Percentiles rank a stretch among this genome's conserved stretches.
Conservation (phyloP, 2,329 filamentous ascomycete genomes). For the Ascocoryne sarcoides region DNA sequence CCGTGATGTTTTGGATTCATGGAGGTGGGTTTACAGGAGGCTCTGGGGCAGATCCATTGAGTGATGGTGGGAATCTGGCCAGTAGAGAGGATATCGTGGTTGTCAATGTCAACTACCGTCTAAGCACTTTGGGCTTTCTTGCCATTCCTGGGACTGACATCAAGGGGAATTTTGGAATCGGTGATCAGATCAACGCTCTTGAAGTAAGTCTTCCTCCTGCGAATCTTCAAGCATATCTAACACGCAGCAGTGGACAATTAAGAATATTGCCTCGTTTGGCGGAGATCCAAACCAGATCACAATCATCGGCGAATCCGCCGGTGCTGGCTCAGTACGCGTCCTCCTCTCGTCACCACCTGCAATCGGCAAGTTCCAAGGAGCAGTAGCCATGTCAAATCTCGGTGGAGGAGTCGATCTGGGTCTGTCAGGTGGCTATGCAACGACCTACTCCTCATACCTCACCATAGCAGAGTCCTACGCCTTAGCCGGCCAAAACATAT, state of each 20-base stretch:
- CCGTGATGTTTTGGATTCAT: slow-evolving; percentile 27
- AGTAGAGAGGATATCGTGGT: slow-evolving; percentile 24
- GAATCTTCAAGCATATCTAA: slow-evolving; percentile 1
- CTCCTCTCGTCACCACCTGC: slow-evolving; percentile 40
- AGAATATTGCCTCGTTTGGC: slow-evolving; percentile 37
- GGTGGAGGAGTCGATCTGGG: slow-evolving; percentile 42
- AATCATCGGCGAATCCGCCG: slow-evolving; percentile 42
- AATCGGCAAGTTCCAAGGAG: slow-evolving; percentile 38
- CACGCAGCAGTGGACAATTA: slow-evolving; percentile 35
- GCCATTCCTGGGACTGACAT: slow-evolving; percentile 42
- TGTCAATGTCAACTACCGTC: slow-evolving; percentile 24
- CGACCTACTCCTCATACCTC: slow-evolving; percentile 44
- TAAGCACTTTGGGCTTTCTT: slow-evolving; percentile 28
- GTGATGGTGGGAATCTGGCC: slow-evolving; percentile 24
- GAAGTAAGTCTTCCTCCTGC: slow-evolving; percentile 22
- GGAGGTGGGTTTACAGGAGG: slow-evolving; percentile 29
- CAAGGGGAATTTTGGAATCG: slow-evolving; percentile 43
- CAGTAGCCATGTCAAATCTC: slow-evolving; percentile 41
- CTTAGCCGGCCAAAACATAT: slow-evolving; percentile 39
- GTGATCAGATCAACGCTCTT: slow-evolving; percentile 42
- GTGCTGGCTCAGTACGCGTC: slow-evolving; percentile 40
- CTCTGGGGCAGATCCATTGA: slow-evolving; percentile 17
- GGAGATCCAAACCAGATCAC: slow-evolving; percentile 40
- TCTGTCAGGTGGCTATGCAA: slow-evolving; percentile 39
- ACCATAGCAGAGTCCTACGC: slow-evolving; percentile 41